These are phyloP conservation scores for Hibiscus mutabilis DNA, from an alignment of 345 rosid species.

Conservation along the genomic window DNA sequence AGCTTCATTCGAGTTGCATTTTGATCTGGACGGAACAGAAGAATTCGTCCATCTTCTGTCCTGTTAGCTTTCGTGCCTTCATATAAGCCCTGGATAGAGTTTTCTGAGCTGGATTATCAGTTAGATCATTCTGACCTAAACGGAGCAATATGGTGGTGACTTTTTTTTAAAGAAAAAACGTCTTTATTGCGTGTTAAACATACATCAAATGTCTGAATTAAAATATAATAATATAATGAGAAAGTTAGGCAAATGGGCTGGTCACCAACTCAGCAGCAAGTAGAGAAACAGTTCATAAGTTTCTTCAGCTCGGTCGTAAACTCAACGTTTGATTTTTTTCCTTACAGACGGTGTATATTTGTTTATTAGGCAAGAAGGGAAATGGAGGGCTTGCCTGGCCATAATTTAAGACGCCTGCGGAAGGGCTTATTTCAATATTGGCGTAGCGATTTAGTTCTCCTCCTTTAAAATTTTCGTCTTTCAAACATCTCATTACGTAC, in stretches of 20 bases:
- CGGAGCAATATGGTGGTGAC: no score
- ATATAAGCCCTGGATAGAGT: constrained; percentile 47
- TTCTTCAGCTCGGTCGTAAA: not conserved
- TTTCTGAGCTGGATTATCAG: not conserved
- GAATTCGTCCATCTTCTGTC: constrained; percentile 53
- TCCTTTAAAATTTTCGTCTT: constrained; percentile 35
- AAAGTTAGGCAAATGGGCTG: not conserved
- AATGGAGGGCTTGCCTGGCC: constrained; percentile 59
- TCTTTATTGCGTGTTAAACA: not conserved
- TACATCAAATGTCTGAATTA: not conserved
- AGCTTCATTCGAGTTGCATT: constrained; percentile 60
- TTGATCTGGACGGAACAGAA: constrained; percentile 66
- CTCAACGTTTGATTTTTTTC: not conserved
- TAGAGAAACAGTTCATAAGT: not conserved
- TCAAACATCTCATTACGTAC: constrained; percentile 55
- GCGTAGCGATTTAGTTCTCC: constrained; percentile 50
- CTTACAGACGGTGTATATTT: no score
- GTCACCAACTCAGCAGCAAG: not conserved
- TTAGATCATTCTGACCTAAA: not conserved
- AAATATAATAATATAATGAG: no score
- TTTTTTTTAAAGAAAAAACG: no score
- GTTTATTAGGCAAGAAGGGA: not conserved
- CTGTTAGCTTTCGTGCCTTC: constrained; percentile 84
- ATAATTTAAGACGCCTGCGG: constrained; percentile 72
- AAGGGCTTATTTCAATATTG: constrained; percentile 67